Evolutionary conservation across 2,329 filamentous ascomycete genomes (phyloP), one percentile per base, ranked within the genome.

Genomic region (Ilyonectria robusta): DNA sequence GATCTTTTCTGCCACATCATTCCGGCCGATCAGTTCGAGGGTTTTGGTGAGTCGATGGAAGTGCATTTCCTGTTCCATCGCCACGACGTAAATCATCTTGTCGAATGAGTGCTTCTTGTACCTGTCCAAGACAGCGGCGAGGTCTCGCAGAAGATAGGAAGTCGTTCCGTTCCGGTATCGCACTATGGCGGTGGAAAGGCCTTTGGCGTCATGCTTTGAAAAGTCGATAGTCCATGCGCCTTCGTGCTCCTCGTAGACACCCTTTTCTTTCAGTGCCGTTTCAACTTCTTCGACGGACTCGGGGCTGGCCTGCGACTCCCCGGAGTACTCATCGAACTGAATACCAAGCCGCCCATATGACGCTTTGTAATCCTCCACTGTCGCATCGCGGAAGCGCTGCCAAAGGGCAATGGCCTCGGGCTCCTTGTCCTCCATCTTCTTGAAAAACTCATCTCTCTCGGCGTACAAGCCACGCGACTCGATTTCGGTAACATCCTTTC

Each of bases 81-180:
- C 91, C 23, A 94, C 89, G 5, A 94, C 92, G 74, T 94, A 94
- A 50, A 94, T 91, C 92, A 94, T 93, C 75, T 93, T 89, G 81
- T 94, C 92, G 73, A 93, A 94, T 1, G 87, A 75, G 78, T 88
- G 87, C 69, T 85, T 85, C 40, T 89, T 85, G 59, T 86, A 74
- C 44, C 92, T 86, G 71, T 89, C 87, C 46, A 94, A 79, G 9
- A 92, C 87, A 64, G 93, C 91, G 66, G 89, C 91, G 65, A 94
- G 90, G 75, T 94, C 92, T 53, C 92, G 88, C 55, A 92, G 90
- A 19, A 94, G 84, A 77, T 94, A 79, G 37, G 67, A 79, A 37
- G 29, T 83, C 13, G 61, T 80, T 60, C 75, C 75, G 1, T 72
- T 78, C 3, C 90, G 88, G 76, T 89, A 90, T 70, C 91, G 85